Evolutionary conservation across 1,139 yeast species (phyloP), one percentile per base, ranked within the genome.

Genomic region (Suhomyces taliae): DNA sequence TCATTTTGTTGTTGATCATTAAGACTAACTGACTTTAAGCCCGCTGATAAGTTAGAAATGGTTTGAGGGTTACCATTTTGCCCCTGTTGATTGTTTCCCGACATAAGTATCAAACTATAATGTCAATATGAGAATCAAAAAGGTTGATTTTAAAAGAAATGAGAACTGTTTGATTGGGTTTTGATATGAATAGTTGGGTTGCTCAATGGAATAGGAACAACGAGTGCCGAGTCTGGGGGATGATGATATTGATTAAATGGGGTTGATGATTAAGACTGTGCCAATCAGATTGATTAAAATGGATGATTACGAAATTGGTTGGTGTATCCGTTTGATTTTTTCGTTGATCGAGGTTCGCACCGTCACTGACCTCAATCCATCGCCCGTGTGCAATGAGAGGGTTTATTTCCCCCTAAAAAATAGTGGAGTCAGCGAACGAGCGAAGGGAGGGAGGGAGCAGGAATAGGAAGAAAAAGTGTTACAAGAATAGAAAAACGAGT

Each of bases 21-120:
- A 40, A 75, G 69, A 26, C 67, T 62, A 3, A 75, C 80, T 33
- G 71, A 66, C 59, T 74, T 75, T 51, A 77, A 69, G n/a, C 82
- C 82, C 4, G 80, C 82, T 14, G 78, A 72, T 46, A 77, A 65
- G 54, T 76, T 72, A 44, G 80, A 75, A 47, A 77, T 73, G 24
- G 76, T 64, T 33, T 46, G 49, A 52, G 50, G 50, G 34, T 47
- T 47, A 29, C 41, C 34, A 40, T 37, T 41, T 36, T 35, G 14
- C 27, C 39, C 44, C 27, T 36, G 37, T 24, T 45, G 41, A 34
- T 39, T 27, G 36, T 43, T 47, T 27, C 46, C 47, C 36, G 53
- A 50, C 50, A 50, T 47, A 41, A 34, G 40, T 36, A 27, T 36
- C 34, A 11, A 33, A 33, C 27, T 41, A 36, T 27, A 29, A 27